Percentiles rank a stretch among this genome's conserved stretches.
Evolutionary conservation across 495 filamentous ascomycete genomes (phyloP).

Genomic region (Bombardia bombarda): DNA sequence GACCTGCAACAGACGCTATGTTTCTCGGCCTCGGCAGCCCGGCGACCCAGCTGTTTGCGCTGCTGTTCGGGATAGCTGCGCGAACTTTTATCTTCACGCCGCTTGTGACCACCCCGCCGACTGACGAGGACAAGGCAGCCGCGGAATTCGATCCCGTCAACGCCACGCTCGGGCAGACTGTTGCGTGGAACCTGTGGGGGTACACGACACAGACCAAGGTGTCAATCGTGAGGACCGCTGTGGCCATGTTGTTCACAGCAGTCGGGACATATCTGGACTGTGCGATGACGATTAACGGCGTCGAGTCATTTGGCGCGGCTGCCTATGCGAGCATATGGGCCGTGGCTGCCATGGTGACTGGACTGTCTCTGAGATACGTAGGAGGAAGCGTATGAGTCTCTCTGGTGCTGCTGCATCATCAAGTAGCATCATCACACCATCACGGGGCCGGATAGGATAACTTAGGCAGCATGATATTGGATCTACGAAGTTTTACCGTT

Average conservation of each 20-base stretch:
- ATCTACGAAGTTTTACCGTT: too few relatives aligned
- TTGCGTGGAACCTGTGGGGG: slow-evolving; percentile 53
- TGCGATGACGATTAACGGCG: slow-evolving; percentile 53
- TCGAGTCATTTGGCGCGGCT: slow-evolving; percentile 56
- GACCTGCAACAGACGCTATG: slow-evolving; percentile 50
- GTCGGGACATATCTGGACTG: slow-evolving; percentile 60
- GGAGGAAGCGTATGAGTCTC: too few relatives aligned
- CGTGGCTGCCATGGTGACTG: slow-evolving; percentile 48
- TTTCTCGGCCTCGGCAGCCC: slow-evolving; percentile 51
- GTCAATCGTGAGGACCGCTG: slow-evolving; percentile 52
- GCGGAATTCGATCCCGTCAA: slow-evolving; percentile 44
- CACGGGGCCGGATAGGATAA: too few relatives aligned
- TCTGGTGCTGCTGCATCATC: too few relatives aligned
- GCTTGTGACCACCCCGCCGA: slow-evolving; percentile 42
- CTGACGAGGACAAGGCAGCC: slow-evolving; percentile 26
- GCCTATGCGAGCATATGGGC: slow-evolving; percentile 69
- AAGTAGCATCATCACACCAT: too few relatives aligned
- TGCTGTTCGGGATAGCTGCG: slow-evolving; percentile 56
- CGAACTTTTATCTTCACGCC: slow-evolving; percentile 70
- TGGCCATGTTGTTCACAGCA: slow-evolving; percentile 48
- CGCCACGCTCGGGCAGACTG: slow-evolving; percentile 50
- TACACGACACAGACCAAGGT: slow-evolving; percentile 56
- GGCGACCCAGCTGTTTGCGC: slow-evolving; percentile 16
- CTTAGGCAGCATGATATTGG: too few relatives aligned
- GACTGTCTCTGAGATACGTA: slow-evolving; percentile 41